phyloP scores from a whole-genome alignment of 768 basidiomycete species.

The Rhodosporidiobolus odoratus region DNA sequence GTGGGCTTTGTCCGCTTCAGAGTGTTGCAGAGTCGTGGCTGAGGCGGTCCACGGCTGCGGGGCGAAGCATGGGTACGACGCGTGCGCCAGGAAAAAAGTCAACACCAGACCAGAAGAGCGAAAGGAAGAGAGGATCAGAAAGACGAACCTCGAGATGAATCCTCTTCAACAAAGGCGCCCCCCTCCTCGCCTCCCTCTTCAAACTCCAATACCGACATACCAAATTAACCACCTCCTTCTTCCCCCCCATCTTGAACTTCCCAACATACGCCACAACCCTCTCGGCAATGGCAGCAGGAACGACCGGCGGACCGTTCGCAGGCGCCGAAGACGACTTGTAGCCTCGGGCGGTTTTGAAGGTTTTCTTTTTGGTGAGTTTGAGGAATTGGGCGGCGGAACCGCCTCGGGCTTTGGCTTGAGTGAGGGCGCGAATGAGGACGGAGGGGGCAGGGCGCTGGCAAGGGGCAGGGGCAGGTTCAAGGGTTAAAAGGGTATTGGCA shows the following conservation, averaged over 20 bases:
- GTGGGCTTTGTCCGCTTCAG: conserved; percentile 72
- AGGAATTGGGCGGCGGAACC: conserved; percentile 33
- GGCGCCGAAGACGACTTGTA: conserved; percentile 23
- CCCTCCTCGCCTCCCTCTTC: conserved; percentile 85
- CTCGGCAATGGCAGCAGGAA: conserved; percentile 77
- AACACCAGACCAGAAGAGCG: background rate
- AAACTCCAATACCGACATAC: conserved; percentile 94
- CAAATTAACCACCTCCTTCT: conserved; percentile 65
- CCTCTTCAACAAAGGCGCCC: conserved; percentile 86
- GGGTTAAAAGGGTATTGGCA: no score
- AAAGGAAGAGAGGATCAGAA: background rate
- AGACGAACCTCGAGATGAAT: conserved; percentile 70
- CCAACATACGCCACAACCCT: conserved; percentile 68
- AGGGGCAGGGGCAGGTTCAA: no score
- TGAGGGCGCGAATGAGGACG: conserved; percentile 5
- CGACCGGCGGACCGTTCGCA: conserved; percentile 69
- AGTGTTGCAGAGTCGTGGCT: conserved; percentile 58
- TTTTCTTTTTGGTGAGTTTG: conserved; percentile 1
- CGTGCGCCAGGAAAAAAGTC: no score
- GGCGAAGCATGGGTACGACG: no score
- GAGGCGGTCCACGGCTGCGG: conserved; percentile 80
- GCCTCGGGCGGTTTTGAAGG: conserved; percentile 57
- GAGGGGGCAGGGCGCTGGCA: background rate
- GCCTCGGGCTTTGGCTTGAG: conserved; percentile 31
- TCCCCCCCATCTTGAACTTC: conserved; percentile 67